Base-by-base conservation (phyloP, 306 rosid species). In the Vigna unguiculata region DNA sequence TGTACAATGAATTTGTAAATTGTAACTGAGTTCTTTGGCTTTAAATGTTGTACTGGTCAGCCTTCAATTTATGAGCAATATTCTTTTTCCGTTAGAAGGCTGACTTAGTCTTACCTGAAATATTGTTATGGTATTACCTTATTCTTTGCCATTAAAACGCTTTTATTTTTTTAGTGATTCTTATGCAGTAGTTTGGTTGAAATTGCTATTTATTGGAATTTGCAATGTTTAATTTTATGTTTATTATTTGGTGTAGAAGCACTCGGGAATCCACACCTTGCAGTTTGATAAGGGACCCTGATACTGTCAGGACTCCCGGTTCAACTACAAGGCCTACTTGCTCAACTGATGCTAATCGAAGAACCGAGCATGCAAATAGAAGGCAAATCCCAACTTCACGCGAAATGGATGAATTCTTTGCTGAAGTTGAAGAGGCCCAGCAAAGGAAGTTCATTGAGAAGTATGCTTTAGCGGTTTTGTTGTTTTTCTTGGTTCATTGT, bases 251-350 rank as follows among this genome's bases (percentile, higher is more conserved):
- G 81, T 25, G 74, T 96, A 90, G 93, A 80, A 85, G 83, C 87
- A 87, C 97, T 30, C 84, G 99, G 80, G 99, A 95, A 84, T 86
- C 97, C n/a, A 95, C 99, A 17, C 99, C 97, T 51, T 88, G 90
- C 83, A 92, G 91, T 88, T 83, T 95, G 89, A 92, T 91, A 80
- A 86, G 89, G 87, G 88, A 89, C 58, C 85, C 97, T 0, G 89
- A 92, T 53, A 68, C 64, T 72, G 54, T 90, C 74, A 61, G 86
- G 72, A 84, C 97, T 38, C 99, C 99, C 1, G 87, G 99, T 67
- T 95, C 99, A 38, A 86, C 91, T 49, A 92, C 96, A 9, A 92
- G 87, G 87, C 91, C 88, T 15, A 82, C 96, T 71, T 69, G 75
- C 80, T 78, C 93, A 48, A 59, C 91, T 17, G 88, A 85, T 41